Evolutionary conservation across 2,329 filamentous ascomycete genomes (phyloP).

Genomic region (Claviceps paspali): DNA sequence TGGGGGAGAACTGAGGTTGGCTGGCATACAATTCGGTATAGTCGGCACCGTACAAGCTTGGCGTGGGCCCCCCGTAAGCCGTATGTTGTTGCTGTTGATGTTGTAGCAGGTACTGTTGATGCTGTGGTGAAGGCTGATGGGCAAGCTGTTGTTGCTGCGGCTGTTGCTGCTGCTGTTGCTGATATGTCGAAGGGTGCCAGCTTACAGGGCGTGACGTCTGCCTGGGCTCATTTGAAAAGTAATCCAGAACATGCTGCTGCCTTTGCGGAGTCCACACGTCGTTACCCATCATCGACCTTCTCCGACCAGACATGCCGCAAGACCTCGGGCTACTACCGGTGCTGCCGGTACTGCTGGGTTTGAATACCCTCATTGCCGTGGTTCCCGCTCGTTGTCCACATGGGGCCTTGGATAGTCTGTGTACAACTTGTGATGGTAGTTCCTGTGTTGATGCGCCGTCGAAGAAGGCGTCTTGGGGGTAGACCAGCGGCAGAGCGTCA

Average conservation of each 20-base stretch:
- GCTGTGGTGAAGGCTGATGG: not conserved
- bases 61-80: conserved; percentile 24
- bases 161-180: conserved; percentile 14
- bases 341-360: conserved; percentile 39
- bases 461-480: conserved; percentile 25
- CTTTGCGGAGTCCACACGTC: conserved; percentile 24
- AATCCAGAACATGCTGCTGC: conserved; percentile 31
- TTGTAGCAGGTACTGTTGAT: conserved; percentile 3
- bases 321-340: conserved; percentile 53
- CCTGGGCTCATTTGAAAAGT: conserved; percentile 9
- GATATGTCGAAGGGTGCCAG: conserved; percentile 56
- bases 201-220: conserved; percentile 29
- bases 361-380: conserved; percentile 42
- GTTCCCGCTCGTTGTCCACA: conserved; percentile 31
- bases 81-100: conserved; percentile 20
- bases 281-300: conserved; percentile 42
- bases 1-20: conserved; percentile 33
- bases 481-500: conserved; percentile 13
- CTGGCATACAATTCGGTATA: conserved; percentile 26
- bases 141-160: not conserved
- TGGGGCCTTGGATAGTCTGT: conserved; percentile 33
- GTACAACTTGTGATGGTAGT: conserved; percentile 28
- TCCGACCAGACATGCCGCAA: conserved; percentile 30
- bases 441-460: conserved; percentile 39
- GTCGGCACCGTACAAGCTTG: conserved; percentile 19